phyloP scores from a whole-genome alignment of 176 grass and related monocot species.

The Triticum timopheevii region DNA sequence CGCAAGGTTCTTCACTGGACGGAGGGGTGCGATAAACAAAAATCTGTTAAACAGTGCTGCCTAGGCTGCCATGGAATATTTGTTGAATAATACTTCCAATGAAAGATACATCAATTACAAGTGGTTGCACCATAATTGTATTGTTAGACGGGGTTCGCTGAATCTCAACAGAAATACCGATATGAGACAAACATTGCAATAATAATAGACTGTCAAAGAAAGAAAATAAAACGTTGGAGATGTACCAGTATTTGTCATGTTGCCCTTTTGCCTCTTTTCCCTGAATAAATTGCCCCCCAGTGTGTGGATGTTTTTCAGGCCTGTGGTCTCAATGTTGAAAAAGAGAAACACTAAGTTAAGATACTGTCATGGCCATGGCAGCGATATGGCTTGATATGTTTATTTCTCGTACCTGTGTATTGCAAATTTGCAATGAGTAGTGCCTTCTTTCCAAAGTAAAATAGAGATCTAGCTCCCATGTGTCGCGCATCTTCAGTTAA shows the following conservation, averaged over 20 bases:
- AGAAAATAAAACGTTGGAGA: slow-evolving; percentile 17
- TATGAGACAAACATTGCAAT: slow-evolving; percentile 38
- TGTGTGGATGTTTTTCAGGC: neutral
- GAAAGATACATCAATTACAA: slow-evolving; percentile 45
- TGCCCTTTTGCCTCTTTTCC: neutral
- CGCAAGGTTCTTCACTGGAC: slow-evolving; percentile 30
- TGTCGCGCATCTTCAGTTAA: too few species aligned
- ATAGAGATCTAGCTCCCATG: neutral
- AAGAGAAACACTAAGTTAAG: neutral
- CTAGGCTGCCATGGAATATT: slow-evolving; percentile 31
- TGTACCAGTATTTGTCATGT: neutral
- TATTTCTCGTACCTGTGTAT: neutral
- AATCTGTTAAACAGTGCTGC: neutral
- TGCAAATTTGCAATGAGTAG: neutral
- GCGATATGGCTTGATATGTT: neutral
- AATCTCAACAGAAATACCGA: slow-evolving; percentile 42
- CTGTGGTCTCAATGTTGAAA: neutral
- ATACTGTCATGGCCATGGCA: neutral
- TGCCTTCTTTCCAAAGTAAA: neutral
- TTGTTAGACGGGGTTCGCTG: slow-evolving; percentile 29
- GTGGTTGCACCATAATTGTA: slow-evolving; percentile 37
- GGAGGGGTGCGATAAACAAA: slow-evolving; percentile 38
- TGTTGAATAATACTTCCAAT: slow-evolving; percentile 48
- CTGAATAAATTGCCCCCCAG: neutral
- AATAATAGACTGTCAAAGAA: slow-evolving; percentile 40